Evolutionary conservation across 192 early-diverging fungal species (phyloP).

Genomic region (Funneliformis geosporum): DNA sequence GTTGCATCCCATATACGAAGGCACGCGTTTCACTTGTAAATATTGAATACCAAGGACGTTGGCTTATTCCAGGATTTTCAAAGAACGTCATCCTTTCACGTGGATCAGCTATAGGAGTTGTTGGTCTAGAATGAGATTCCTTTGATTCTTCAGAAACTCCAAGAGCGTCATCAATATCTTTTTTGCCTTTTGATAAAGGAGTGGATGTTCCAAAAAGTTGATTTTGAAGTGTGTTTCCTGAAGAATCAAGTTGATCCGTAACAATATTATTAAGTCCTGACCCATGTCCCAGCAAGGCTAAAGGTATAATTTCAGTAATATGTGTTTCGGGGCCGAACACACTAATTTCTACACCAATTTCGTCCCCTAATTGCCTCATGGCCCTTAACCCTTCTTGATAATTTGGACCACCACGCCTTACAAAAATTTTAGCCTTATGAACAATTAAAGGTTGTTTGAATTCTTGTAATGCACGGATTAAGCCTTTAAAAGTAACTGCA

Average conservation of each 20-base stretch:
- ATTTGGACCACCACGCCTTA: constrained; percentile 98
- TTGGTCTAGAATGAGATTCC: constrained; percentile 35
- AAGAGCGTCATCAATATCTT: constrained; percentile 25
- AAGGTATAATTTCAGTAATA: constrained; percentile 97
- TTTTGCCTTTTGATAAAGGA: constrained; percentile 38
- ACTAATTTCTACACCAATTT: constrained; percentile 89
- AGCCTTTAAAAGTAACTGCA: constrained; percentile 98
- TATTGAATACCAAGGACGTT: constrained; percentile 48
- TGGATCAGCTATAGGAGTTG: constrained; percentile 46
- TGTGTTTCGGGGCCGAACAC: constrained; percentile 98
- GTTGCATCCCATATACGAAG: constrained; percentile 99
- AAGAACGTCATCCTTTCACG: constrained; percentile 57
- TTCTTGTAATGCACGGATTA: constrained; percentile 91
- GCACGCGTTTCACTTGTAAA: constrained; percentile 84
- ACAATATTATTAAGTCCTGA: constrained; percentile 49
- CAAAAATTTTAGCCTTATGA: constrained; percentile 92
- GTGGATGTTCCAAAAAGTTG: constrained; percentile 51
- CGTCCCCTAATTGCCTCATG: constrained; percentile 92
- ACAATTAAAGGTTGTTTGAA: constrained; percentile 85
- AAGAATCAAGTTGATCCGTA: constrained; percentile 46
- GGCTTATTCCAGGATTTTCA: constrained; percentile 48
- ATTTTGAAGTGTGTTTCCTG: constrained; percentile 64
- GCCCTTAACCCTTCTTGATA: constrained; percentile 98
- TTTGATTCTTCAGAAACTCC: constrained; percentile 34
- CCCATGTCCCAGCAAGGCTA: constrained; percentile 78